Base-by-base conservation (phyloP, 139 green algal genomes). In the Chlorella vulgaris region DNA sequence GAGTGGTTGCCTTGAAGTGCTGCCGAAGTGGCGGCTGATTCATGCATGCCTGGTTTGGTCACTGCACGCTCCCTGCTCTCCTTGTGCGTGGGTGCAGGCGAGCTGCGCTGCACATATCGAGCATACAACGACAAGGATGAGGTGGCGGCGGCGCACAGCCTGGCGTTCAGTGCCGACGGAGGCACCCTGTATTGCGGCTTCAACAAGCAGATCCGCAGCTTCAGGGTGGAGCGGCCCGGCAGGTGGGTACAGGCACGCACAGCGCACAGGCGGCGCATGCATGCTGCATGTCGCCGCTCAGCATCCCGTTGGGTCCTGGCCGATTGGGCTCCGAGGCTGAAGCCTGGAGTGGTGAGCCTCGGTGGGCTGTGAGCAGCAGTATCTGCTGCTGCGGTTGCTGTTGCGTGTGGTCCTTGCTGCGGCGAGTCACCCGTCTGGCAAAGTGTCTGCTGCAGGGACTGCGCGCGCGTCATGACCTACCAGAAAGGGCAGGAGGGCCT, bases 41-140 rank as follows among this genome's bases (percentile, higher is more conserved):
- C 47, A 58, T 58, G 47, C 47, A 58, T n/a, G 47, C 47, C 15
- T 10, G 47, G 10, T 58, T 58, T 58, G 47, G 47, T 58, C 47
- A 58, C 47, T 15, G 8, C n/a, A 69, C 10, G 28, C 61, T 8
- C 61, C n/a, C 7, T 2, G 7, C 26, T 75, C 29, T 63, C 7
- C 40, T 43, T 19, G 33, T 13, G 3, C 50, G 18, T 2, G 6
- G 6, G 51, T 69, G 60, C 75, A 81, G 75, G 93, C 7, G 26
- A 74, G 28, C 69, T 96, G 22, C 85, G 93, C 10, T 86, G 84
- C 81, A 88, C 86, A 0, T 98, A 98, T 87, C 75, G 92, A 0
- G 91, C 89, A 0, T 97, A 96, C 71, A 92, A 98, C 83, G 83
- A 91, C 22, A 83, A 87, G n/a, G 95, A 98, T 74, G 95, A 98